These are phyloP conservation scores for Fusarium tjaetaba DNA, from an alignment of 2,329 filamentous ascomycete species.

Conservation along the genomic window DNA sequence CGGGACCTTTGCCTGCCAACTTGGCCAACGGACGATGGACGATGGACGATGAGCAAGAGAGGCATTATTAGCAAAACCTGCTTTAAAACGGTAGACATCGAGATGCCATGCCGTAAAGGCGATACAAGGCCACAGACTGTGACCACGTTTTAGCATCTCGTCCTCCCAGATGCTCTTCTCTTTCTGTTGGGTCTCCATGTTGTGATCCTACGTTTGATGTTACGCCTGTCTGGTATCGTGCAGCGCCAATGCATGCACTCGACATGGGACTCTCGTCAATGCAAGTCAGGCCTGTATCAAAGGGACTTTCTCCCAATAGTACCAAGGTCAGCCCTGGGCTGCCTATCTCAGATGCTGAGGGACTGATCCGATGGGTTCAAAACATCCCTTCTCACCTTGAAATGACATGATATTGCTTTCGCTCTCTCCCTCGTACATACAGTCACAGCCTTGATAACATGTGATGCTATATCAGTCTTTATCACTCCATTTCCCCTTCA, in stretches of 20 bases:
- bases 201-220: constrained; percentile 17
- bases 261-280: constrained; percentile 28
- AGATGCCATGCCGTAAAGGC: constrained; percentile 14
- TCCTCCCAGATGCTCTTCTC: not conserved
- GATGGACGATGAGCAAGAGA: not conserved
- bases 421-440: constrained; percentile 1
- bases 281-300: constrained; percentile 20
- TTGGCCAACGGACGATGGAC: constrained; percentile 14
- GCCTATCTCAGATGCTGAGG: constrained; percentile 30
- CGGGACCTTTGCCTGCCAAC: constrained; percentile 24
- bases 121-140: not conserved
- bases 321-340: constrained; percentile 15
- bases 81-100: constrained; percentile 23
- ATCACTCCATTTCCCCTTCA: constrained; percentile 14
- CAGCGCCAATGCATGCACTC: constrained; percentile 33
- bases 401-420: constrained; percentile 24
- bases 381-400: constrained; percentile 14
- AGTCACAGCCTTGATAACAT: constrained; percentile 16
- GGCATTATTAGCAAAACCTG: constrained; percentile 26
- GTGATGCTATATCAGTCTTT: constrained; percentile 19
- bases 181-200: constrained; percentile 16
- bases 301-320: constrained; percentile 12
- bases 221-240: constrained; percentile 13
- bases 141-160: constrained; percentile 17
- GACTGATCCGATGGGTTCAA: constrained; percentile 32